Base-by-base conservation (phyloP, 371 early-diverging fungal species). In the Mucor velutinosus region DNA sequence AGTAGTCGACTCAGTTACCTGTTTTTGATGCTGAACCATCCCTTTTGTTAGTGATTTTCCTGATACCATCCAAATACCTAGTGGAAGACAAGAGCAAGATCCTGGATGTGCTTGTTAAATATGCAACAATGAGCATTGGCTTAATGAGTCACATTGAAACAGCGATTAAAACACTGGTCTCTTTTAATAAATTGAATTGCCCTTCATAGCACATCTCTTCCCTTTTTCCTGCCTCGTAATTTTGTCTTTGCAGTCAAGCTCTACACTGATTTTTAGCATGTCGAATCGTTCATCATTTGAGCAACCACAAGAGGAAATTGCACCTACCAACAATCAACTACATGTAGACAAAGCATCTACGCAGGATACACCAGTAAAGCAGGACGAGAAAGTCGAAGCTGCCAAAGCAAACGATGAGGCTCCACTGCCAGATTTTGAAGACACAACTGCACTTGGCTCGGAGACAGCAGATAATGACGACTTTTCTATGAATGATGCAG, bases 21-120 rank as follows among this genome's bases (percentile, higher is more conserved):
- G 49, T 23, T 0, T 59, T 1, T 59, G 33, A 1, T 21, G 25
- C 25, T 25, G 49, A 32, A 8, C 14, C 27, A 64, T 17, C 35
- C 62, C 15, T 25, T 41, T 61, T 61, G 49, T 73, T 84, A 95
- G 90, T 82, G 96, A 96, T 75, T 95, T 96, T 79, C 92, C 94
- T 41, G 97, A 95, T 77, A 92, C 97, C 62, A 95, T 97, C 82
- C 86, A 91, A 75, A 89, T 97, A 74, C 93, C 93, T 74, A 91
- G 91, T 70, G 81, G 85, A 59, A 80, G 86, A 60, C 79, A 80
- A 74, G 87, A 88, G 72, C 82, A 86, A 74, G 86, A 87, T 66
- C 78, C 78, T 58, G 80, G 80, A 21, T 82, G 82, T 66, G 78
- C 78, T 41, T 82, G 82, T 69, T 82, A 77, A 76, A 57, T 56